These are phyloP conservation scores for Stagonosporopsis cucurbitacearum DNA, from an alignment of 2,329 filamentous ascomycete species.

Conservation along the genomic window DNA sequence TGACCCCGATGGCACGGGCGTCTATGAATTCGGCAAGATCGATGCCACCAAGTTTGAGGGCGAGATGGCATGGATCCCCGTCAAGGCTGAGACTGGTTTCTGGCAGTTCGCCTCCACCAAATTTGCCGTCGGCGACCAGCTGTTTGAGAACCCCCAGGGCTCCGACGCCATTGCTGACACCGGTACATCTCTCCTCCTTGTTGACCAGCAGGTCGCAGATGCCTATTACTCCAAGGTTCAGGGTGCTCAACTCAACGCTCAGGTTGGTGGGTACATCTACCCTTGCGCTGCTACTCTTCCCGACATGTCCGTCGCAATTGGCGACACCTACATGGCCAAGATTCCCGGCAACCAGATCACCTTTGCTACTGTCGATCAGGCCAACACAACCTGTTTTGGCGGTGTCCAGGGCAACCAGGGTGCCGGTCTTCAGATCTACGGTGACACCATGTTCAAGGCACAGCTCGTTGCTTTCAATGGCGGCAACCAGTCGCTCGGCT, in stretches of 20 bases:
- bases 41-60: conserved; percentile 69
- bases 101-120: conserved; percentile 69
- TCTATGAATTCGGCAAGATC: conserved; percentile 77
- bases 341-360: conserved; percentile 58
- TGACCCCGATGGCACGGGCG: conserved; percentile 64
- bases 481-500: conserved; percentile 59
- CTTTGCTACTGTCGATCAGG: conserved; percentile 47
- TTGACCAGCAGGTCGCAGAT: conserved; percentile 60
- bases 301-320: conserved; percentile 61
- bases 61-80: conserved; percentile 64
- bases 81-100: conserved; percentile 69
- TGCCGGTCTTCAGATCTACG: conserved; percentile 65
- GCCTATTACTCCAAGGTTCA: conserved; percentile 54
- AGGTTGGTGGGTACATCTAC: conserved; percentile 54
- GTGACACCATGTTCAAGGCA: conserved; percentile 67
- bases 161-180: conserved; percentile 57
- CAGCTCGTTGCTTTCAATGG: conserved; percentile 67
- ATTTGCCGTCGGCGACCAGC: conserved; percentile 64
- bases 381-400: conserved; percentile 67
- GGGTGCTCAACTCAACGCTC: conserved; percentile 45
- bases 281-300: conserved; percentile 52
- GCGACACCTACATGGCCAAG: conserved; percentile 62
- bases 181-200: conserved; percentile 69
- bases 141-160: conserved; percentile 60
- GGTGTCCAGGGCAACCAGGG: conserved; percentile 67